phyloP scores from a whole-genome alignment of 495 filamentous ascomycete genomes.

The Xylaria acuta region DNA sequence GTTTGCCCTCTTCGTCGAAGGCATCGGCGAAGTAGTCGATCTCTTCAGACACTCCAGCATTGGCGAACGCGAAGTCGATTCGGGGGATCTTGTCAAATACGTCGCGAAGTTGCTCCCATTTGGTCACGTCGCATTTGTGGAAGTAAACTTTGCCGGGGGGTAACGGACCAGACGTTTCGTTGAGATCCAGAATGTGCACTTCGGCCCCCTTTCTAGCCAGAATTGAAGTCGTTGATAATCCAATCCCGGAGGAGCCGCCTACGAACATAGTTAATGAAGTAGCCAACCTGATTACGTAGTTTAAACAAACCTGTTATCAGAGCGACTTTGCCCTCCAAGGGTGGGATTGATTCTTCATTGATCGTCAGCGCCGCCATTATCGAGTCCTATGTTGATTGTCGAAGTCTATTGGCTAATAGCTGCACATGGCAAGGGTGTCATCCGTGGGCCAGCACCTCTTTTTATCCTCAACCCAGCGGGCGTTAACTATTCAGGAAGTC shows the following conservation, averaged over 20 bases:
- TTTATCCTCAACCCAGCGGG: too few relatives aligned
- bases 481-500: too few relatives aligned
- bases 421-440: too few relatives aligned
- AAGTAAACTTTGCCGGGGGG: not conserved
- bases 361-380: not conserved
- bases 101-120: constrained; percentile 32
- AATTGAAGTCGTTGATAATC: constrained; percentile 32
- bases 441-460: too few relatives aligned
- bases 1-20: constrained; percentile 23
- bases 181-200: constrained; percentile 33
- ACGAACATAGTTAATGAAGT: too few relatives aligned
- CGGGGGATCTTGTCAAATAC: constrained; percentile 19
- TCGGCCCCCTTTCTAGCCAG: constrained; percentile 31
- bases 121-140: constrained; percentile 30
- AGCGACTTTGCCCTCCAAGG: not conserved
- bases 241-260: constrained; percentile 27
- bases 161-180: not conserved
- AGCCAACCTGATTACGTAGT: too few relatives aligned
- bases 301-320: constrained; percentile 10
- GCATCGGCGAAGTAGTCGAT: constrained; percentile 36
- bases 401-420: too few relatives aligned
- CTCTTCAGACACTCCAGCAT: constrained; percentile 39
- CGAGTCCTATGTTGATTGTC: too few relatives aligned
- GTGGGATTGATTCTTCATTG: constrained; percentile 1
- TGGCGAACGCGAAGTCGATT: constrained; percentile 41